Percentiles rank a stretch among this genome's conserved stretches.
phyloP scores from a whole-genome alignment of 1,139 yeast species.

The Torulaspora globosa region DNA sequence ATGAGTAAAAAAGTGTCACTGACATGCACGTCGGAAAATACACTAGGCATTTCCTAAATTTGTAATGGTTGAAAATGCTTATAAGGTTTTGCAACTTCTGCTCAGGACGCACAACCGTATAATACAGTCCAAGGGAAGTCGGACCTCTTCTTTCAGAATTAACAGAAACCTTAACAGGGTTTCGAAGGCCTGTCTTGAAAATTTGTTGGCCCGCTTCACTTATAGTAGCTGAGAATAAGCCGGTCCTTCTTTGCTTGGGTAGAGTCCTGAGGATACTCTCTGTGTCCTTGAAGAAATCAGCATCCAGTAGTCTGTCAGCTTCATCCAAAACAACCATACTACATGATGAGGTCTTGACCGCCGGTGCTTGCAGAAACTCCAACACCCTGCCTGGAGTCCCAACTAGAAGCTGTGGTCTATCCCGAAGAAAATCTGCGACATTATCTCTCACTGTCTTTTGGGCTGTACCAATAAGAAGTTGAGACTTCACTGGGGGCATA shows the following conservation, averaged over 20 bases:
- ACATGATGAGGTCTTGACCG: conserved; percentile 53
- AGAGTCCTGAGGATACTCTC: conserved; percentile 59
- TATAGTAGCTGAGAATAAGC: conserved; percentile 87
- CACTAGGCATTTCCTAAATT: conserved; percentile 72
- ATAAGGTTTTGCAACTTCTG: conserved; percentile 57
- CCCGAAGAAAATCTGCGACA: conserved; percentile 50
- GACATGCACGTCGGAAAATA: conserved; percentile 88
- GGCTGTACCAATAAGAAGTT: conserved; percentile 76
- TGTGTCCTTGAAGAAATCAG: conserved; percentile 69
- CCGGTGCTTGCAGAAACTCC: conserved; percentile 56
- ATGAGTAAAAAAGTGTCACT: conserved; percentile 68
- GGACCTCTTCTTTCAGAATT: conserved; percentile 54
- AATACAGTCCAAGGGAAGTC: conserved; percentile 57
- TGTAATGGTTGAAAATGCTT: conserved; percentile 49
- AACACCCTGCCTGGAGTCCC: conserved; percentile 92
- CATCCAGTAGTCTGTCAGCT: conserved; percentile 83
- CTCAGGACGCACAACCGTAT: conserved; percentile 57
- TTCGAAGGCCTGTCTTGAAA: conserved; percentile 77
- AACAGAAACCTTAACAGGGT: conserved; percentile 82
- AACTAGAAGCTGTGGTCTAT: conserved; percentile 67
- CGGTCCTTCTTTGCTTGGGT: conserved; percentile 91
- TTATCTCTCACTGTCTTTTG: conserved; percentile 63
- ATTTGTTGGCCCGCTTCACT: conserved; percentile 69
- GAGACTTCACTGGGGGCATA: conserved; percentile 48
- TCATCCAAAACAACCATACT: conserved; percentile 84